Evolutionary conservation across 345 rosid genomes (phyloP), one percentile per base, ranked within the genome.

Genomic region (Bruguiera gymnorhiza): DNA sequence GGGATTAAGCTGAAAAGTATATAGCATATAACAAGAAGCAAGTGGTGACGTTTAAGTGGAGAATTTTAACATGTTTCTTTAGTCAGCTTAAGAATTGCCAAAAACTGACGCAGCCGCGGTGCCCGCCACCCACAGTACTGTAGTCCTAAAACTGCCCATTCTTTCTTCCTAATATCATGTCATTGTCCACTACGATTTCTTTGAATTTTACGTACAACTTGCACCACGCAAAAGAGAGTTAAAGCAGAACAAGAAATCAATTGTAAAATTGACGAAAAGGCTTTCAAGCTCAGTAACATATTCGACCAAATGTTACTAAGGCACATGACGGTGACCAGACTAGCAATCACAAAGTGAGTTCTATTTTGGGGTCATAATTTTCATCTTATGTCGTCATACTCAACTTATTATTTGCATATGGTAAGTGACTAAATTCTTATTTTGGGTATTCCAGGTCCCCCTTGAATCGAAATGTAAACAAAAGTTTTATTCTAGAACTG

Each of bases 211-310:
- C 29, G 58, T 55, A 55, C 59, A 55, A 21, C 27, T 56, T 24
- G 16, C 60, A 15, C 18, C 30, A 4, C 26, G 29, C 6, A 15
- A 27, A 15, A 23, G 24, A 21, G 24, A 56, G 16, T 56, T 56
- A 55, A 56, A 24, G 29, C 30, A 10, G 60, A 26, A 63, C 24
- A 24, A 55, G 61, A 67, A 32, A 53, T 60, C 65, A 70, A 58
- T 59, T 57, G 31, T 21, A 27, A 70, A 77, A 79, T 71, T 79
- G 71, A 70, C 31, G 51, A 63, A 59, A 70, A 29, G 37, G n/a
- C 29, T 72, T 56, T 55, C 50, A 63, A 76, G 73, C 76, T 80
- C 81, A 70, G 74, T 68, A 36, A 31, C 20, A 66, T 19, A 63
- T 32, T 51, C 70, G 70, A 69, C 65, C 31, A 43, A 52, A 60